Evolutionary conservation across 805 yeast genomes (phyloP).

Genomic region (Lachancea sp.): DNA sequence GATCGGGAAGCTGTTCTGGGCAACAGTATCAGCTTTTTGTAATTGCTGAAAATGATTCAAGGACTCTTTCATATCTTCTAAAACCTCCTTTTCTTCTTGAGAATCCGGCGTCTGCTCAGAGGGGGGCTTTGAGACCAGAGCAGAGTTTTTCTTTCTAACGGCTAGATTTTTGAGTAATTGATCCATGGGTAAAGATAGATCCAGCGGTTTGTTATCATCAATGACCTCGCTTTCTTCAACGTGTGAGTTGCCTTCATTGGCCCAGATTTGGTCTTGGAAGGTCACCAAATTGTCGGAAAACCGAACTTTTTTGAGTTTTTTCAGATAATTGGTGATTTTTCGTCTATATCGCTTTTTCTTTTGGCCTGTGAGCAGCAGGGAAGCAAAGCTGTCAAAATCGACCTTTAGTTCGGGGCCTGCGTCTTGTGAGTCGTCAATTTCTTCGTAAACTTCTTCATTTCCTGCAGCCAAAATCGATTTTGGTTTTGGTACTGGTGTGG

Average conservation of each 20-base stretch:
- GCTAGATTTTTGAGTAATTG: slow-evolving; percentile 49
- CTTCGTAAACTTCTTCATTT: slow-evolving; percentile 43
- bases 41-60: slow-evolving; percentile 70
- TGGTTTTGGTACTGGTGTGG: slow-evolving; percentile 73
- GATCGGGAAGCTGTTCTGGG: slow-evolving; percentile 63
- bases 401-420: slow-evolving; percentile 36
- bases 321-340: slow-evolving; percentile 30
- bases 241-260: background rate
- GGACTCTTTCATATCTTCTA: slow-evolving; percentile 69
- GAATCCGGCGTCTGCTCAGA: slow-evolving; percentile 33
- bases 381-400: slow-evolving; percentile 82
- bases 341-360: slow-evolving; percentile 44
- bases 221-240: slow-evolving; percentile 16
- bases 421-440: slow-evolving; percentile 30
- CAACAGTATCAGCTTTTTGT: slow-evolving; percentile 66
- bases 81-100: slow-evolving; percentile 63
- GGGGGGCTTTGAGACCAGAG: slow-evolving; percentile 29
- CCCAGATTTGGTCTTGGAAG: slow-evolving; percentile 24
- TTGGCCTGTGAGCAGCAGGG: slow-evolving; percentile 75
- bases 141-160: slow-evolving; percentile 20
- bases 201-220: slow-evolving; percentile 35
- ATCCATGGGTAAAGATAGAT: slow-evolving; percentile 70
- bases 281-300: slow-evolving; percentile 63
- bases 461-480: slow-evolving; percentile 64
- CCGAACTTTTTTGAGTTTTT: slow-evolving; percentile 56